Conservation (phyloP, 306 rosid genomes). For the Gastrolobium villosum region DNA sequence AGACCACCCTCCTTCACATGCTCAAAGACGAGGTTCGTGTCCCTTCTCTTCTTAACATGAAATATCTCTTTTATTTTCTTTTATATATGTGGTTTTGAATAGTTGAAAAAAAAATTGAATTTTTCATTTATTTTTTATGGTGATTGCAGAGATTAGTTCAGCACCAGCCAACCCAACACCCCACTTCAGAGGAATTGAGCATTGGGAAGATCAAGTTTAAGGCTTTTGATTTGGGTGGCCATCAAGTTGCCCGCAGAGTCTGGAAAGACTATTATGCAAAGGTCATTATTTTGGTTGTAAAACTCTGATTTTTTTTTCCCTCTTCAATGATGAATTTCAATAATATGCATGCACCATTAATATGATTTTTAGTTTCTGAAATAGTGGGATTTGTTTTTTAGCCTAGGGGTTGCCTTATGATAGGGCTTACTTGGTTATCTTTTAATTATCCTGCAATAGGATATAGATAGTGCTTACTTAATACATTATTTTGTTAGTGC, state of each 20-base stretch:
- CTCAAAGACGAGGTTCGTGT: conserved; percentile 64
- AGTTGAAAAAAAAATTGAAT: neutral
- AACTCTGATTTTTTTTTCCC: neutral
- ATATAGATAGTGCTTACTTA: neutral
- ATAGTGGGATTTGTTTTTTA: neutral
- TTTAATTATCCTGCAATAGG: neutral
- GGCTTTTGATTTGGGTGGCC: conserved; percentile 80
- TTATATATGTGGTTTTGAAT: neutral
- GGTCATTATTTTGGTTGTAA: conserved; percentile 40
- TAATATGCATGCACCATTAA: neutral
- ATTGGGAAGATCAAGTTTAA: conserved; percentile 75
- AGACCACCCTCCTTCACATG: conserved; percentile 74
- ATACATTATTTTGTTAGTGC: neutral
- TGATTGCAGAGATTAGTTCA: conserved; percentile 65
- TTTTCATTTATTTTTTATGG: neutral
- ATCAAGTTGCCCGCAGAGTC: conserved; percentile 69
- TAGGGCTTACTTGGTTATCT: neutral
- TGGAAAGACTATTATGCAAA: conserved; percentile 75
- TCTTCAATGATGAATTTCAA: neutral
- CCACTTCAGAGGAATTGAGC: conserved; percentile 74
- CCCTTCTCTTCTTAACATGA: neutral
- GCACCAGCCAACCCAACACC: conserved; percentile 73
- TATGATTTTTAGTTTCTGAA: neutral
- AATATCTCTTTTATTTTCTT: neutral
- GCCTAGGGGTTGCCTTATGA: neutral